Conservation (phyloP, 2,329 filamentous ascomycete genomes). For the Colletotrichum spinosum region DNA sequence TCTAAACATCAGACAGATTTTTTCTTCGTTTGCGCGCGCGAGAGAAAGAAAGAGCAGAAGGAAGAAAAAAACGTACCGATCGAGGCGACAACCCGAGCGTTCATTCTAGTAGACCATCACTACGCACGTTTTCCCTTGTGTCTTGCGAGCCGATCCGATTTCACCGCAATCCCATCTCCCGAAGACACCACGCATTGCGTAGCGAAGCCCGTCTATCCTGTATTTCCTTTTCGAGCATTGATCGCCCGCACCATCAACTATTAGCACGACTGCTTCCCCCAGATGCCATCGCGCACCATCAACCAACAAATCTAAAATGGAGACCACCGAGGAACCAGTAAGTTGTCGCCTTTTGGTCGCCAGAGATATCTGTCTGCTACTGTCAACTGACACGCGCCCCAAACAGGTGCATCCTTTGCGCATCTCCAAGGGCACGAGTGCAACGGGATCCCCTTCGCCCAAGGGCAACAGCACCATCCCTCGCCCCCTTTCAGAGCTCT, state of each 20-base stretch:
- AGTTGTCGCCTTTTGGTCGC: slow-evolving; percentile 6
- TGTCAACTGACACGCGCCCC: slow-evolving; percentile 9
- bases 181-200: slow-evolving; percentile 7
- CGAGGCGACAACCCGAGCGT: slow-evolving; percentile 28
- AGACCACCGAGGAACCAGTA: slow-evolving; percentile 37
- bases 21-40: too few species aligned
- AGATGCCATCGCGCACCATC: slow-evolving; percentile 26
- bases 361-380: too few species aligned
- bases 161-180: neutral
- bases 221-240: slow-evolving; percentile 20
- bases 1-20: slow-evolving; percentile 2
- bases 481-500: slow-evolving; percentile 89
- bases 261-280: slow-evolving; percentile 7
- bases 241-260: slow-evolving; percentile 15
- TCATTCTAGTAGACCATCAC: slow-evolving; percentile 32
- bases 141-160: slow-evolving; percentile 21
- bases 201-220: slow-evolving; percentile 15
- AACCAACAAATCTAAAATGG: slow-evolving; percentile 34
- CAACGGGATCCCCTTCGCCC: slow-evolving; percentile 66
- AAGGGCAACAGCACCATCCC: slow-evolving; percentile 73
- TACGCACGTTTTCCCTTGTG: slow-evolving; percentile 31
- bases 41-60: slow-evolving; percentile 2
- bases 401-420: slow-evolving; percentile 79
- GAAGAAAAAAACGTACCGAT: slow-evolving; percentile 6
- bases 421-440: slow-evolving; percentile 75